Conservation (phyloP, 805 yeast species). For the Scheffersomyces spartinae region DNA sequence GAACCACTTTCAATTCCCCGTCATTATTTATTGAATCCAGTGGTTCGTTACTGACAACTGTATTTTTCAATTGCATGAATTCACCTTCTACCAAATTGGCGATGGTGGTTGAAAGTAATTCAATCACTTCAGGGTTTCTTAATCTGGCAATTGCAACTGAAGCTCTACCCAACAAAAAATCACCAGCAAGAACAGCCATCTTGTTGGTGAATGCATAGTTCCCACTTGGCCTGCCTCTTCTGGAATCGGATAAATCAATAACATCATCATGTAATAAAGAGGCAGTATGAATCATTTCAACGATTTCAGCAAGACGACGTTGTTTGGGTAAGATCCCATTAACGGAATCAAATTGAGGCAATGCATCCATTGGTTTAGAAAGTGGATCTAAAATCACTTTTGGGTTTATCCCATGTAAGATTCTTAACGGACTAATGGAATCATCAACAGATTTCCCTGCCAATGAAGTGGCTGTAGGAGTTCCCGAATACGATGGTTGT, state of each 20-base stretch:
- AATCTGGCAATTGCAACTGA: slow-evolving; percentile 90
- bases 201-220: slow-evolving; percentile 91
- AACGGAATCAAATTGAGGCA: slow-evolving; percentile 45
- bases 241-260: slow-evolving; percentile 77
- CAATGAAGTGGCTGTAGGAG: slow-evolving; percentile 40
- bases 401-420: slow-evolving; percentile 89
- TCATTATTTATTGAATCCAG: slow-evolving; percentile 36
- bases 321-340: slow-evolving; percentile 90
- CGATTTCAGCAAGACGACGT: slow-evolving; percentile 90
- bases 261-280: slow-evolving; percentile 94
- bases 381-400: slow-evolving; percentile 69
- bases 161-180: slow-evolving; percentile 88
- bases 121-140: slow-evolving; percentile 95
- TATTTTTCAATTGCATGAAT: slow-evolving; percentile 95
- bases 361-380: slow-evolving; percentile 63
- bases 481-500: slow-evolving; percentile 51
- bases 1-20: slow-evolving; percentile 34
- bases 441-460: slow-evolving; percentile 51
- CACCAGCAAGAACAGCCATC: slow-evolving; percentile 97
- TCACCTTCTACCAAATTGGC: slow-evolving; percentile 98
- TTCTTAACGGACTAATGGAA: slow-evolving; percentile 67
- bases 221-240: slow-evolving; percentile 87
- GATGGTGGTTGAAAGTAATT: slow-evolving; percentile 86
- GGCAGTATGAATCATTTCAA: slow-evolving; percentile 97
- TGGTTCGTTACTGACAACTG: slow-evolving; percentile 48